A percentile compares a stretch with the other conserved stretches of the same genome.
These are phyloP conservation scores for Naegleria lovaniensis DNA, from an alignment of 208 protist genomes.

Conservation along the genomic window DNA sequence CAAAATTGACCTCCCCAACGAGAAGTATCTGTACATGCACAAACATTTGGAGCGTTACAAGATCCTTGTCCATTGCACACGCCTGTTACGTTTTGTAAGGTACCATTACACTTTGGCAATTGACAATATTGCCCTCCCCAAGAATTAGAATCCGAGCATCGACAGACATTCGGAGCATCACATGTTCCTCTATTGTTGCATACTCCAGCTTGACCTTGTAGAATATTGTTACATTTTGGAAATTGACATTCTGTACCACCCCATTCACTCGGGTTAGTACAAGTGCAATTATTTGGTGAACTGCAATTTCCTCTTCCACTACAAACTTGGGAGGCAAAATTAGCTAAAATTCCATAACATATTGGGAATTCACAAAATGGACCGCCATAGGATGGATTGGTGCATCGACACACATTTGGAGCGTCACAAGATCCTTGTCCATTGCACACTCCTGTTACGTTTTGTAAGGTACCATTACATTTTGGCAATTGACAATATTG, in stretches of 20 bases:
- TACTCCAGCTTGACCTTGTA: background rate
- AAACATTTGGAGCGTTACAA: background rate
- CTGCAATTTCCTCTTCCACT: background rate
- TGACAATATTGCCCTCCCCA: background rate
- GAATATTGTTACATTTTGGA: background rate
- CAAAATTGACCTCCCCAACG: too few relatives aligned
- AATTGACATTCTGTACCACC: background rate
- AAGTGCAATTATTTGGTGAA: background rate
- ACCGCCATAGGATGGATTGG: background rate
- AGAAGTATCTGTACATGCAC: background rate
- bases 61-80: background rate
- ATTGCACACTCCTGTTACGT: background rate
- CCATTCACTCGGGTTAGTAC: background rate
- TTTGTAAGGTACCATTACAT: background rate
- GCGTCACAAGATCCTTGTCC: background rate
- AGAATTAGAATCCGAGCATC: background rate
- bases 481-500: background rate
- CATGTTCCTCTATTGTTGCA: background rate
- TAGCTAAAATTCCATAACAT: background rate
- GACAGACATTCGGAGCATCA: background rate
- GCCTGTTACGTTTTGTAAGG: too few relatives aligned
- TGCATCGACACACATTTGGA: background rate
- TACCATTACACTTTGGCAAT: background rate
- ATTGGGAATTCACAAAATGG: background rate
- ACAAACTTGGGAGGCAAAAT: background rate